phyloP scores from a whole-genome alignment of 192 early-diverging fungal genomes.

The Radiomyces spectabilis region DNA sequence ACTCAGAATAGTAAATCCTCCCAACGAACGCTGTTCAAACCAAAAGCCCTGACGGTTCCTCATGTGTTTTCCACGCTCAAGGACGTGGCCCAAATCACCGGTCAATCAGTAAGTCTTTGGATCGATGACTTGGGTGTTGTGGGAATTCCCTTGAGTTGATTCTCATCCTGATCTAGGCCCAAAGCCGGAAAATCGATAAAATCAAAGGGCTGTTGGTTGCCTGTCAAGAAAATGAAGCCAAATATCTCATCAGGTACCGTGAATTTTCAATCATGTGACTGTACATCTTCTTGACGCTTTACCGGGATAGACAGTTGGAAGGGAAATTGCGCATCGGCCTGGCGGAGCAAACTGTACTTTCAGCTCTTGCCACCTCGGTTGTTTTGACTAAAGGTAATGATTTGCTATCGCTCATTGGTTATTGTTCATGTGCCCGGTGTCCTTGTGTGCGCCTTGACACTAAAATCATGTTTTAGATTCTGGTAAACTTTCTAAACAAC shows the following conservation, averaged over 20 bases:
- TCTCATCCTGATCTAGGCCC: too few species aligned
- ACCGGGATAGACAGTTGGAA: conserved; percentile 60
- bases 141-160: too few species aligned
- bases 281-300: too few species aligned
- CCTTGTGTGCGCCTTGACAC: too few species aligned
- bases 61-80: conserved; percentile 82
- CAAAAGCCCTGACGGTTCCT: conserved; percentile 70
- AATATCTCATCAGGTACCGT: conserved; percentile 71
- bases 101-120: conserved; percentile 48
- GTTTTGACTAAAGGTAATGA: conserved; percentile 52
- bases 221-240: conserved; percentile 74
- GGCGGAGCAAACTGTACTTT: conserved; percentile 88
- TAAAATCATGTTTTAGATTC: conserved; percentile 10
- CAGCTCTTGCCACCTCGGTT: conserved; percentile 80
- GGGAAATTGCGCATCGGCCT: conserved; percentile 95
- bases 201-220: conserved; percentile 72
- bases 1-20: conserved; percentile 61
- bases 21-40: conserved; percentile 78
- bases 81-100: conserved; percentile 78
- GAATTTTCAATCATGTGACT: too few species aligned
- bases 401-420: background rate
- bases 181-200: conserved; percentile 65
- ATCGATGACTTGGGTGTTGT: too few species aligned
- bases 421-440: too few species aligned
- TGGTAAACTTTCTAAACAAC: conserved; percentile 31